Evolutionary conservation across 306 rosid species (phyloP).

Genomic region (Cucurbita maxima): DNA sequence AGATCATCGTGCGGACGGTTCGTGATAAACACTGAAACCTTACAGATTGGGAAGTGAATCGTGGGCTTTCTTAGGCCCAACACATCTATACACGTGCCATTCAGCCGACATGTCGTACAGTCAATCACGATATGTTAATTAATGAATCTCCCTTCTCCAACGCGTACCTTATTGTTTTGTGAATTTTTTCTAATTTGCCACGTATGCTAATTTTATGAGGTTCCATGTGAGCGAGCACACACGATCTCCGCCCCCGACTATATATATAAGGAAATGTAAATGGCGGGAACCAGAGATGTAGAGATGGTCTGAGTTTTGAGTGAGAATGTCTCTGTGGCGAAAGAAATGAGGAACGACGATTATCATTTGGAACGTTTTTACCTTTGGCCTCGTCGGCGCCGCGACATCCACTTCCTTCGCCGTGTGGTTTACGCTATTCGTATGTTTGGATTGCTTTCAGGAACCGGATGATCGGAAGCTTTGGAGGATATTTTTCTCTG

Average conservation of each 20-base stretch:
- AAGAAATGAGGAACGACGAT: slow-evolving; percentile 21
- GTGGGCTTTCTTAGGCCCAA: background rate
- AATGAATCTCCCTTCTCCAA: background rate
- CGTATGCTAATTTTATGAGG: background rate
- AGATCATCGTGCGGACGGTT: too few species aligned
- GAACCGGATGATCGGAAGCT: slow-evolving; percentile 21
- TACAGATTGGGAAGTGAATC: background rate
- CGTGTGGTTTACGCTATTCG: slow-evolving; percentile 13
- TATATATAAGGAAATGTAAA: background rate
- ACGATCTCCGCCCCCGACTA: background rate
- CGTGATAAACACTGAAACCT: background rate
- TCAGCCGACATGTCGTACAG: background rate
- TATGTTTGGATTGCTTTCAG: background rate
- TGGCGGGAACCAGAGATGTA: background rate
- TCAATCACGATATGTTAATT: background rate
- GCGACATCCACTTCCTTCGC: slow-evolving; percentile 28
- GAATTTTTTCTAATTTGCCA: background rate
- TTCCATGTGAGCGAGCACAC: background rate
- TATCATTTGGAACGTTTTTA: slow-evolving; percentile 32
- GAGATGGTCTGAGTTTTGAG: background rate
- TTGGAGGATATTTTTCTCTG: slow-evolving; percentile 40
- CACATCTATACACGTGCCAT: background rate
- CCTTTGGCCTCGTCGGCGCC: slow-evolving; percentile 47
- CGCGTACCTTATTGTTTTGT: background rate
- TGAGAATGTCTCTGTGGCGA: background rate